Percentiles rank a stretch among this genome's conserved stretches.
Evolutionary conservation across 495 filamentous ascomycete genomes (phyloP).

Genomic region (Astrothelium macrocarpum): DNA sequence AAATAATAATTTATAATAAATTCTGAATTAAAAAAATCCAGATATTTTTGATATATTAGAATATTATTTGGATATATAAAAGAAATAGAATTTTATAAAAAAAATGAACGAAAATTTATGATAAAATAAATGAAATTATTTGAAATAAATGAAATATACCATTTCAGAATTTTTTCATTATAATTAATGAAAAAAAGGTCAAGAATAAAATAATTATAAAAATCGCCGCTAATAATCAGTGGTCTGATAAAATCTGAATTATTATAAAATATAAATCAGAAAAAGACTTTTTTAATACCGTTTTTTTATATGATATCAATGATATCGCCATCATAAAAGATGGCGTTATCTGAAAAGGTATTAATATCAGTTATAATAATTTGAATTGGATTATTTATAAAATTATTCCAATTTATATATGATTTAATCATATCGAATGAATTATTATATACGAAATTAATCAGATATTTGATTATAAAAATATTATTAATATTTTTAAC

Average conservation of each 20-base stretch:
- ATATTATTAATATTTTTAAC: conserved; percentile 40
- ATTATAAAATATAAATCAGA: conserved; percentile 35
- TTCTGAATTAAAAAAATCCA: background rate
- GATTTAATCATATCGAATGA: conserved; percentile 36
- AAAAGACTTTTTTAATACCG: conserved; percentile 23
- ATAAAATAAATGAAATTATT: conserved; percentile 8
- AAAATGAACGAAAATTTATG: background rate
- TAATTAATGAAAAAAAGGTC: conserved; percentile 20
- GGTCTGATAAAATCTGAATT: conserved; percentile 31
- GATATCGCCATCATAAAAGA: conserved; percentile 39
- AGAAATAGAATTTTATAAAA: background rate
- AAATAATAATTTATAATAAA: conserved; percentile 35
- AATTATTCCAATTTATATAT: conserved; percentile 44
- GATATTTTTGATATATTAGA: conserved; percentile 19
- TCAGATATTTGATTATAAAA: conserved; percentile 34
- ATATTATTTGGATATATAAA: conserved; percentile 7
- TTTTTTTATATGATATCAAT: conserved; percentile 33
- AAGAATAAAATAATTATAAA: conserved; percentile 43
- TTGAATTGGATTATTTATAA: conserved; percentile 37
- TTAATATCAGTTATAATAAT: conserved; percentile 35
- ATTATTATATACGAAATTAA: conserved; percentile 34
- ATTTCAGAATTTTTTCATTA: background rate
- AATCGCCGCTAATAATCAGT: conserved; percentile 40
- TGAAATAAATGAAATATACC: background rate
- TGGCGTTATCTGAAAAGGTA: conserved; percentile 31